Percentiles rank a stretch among this genome's conserved stretches.
Conservation (phyloP, 78 protist genomes). For the slime mould (Dictyostelium discoideum) region DNA sequence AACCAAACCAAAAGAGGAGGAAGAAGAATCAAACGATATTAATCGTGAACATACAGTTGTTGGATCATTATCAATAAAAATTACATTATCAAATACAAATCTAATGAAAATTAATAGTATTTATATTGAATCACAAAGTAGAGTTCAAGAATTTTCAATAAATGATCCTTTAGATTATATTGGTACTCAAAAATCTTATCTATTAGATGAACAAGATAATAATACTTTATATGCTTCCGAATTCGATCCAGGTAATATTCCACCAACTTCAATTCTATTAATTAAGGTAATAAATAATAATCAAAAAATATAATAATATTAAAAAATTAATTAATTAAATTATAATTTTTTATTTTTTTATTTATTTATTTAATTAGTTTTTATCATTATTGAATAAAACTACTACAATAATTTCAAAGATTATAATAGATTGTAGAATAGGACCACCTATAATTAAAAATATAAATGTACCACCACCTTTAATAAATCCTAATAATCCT, state of each 20-base stretch:
- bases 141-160: conserved; percentile 13
- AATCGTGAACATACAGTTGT: not conserved
- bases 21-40: not conserved
- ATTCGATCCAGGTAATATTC: not conserved
- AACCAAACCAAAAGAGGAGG: not conserved
- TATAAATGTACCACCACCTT: not conserved
- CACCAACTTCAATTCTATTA: not conserved
- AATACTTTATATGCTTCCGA: not conserved
- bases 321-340: not conserved
- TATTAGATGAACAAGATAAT: not conserved
- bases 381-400: not conserved
- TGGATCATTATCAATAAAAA: not conserved
- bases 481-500: not conserved
- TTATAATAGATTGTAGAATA: not conserved
- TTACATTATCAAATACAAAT: not conserved
- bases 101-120: not conserved
- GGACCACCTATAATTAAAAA: not conserved
- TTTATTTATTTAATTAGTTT: not conserved
- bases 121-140: conserved; percentile 16
- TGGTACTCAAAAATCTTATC: not conserved
- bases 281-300: not conserved
- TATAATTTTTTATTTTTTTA: not conserved
- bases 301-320: no score
- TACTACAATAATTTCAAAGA: not conserved
- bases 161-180: not conserved